Evolutionary conservation across 192 early-diverging fungal genomes (phyloP), one percentile per base, ranked within the genome.

Genomic region (Haplosporangium gracile): DNA sequence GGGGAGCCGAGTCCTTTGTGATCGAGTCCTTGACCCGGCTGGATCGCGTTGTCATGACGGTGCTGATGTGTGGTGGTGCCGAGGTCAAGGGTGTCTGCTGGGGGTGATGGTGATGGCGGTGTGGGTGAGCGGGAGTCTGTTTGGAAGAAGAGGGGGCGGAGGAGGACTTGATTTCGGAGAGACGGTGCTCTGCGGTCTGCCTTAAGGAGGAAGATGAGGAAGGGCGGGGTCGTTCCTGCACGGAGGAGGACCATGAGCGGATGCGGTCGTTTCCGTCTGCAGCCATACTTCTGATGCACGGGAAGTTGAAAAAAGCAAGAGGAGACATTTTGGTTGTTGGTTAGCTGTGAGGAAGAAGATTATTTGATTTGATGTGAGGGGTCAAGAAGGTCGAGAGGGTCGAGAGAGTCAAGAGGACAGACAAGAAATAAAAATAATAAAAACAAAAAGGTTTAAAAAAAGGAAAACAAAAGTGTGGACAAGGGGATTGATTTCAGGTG

Each of bases 181-280:
- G 36, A 26, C n/a, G 55, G 49, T 42, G 36, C 18, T 43, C 53
- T 26, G 42, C 22, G 32, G 0, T 53, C 20, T 72, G 38, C 24
- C 70, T 63, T 29, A 26, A 26, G 60, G 45, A 13, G 77, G 57
- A 26, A n/a, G 57, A 60, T 2, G 60, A 65, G 29, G 60, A 65
- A 13, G 29, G 60, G 13, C 60, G 60, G 11, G 60, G 60, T 29
- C 60, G 43, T 36, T n/a, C 32, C 2, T 75, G 74, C 1, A 69
- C 63, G 78, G 80, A 80, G 74, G 83, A 76, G 4, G 83, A 78
- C 83, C 83, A 85, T 32, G 79, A 74, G 20, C 83, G 83, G 20
- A 70, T 74, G 39, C 70, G 79, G 45, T 85, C 83, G 32, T 77
- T 85, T 16, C 83, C 83, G 22, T 85, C 83, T 5, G 80, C 47